phyloP scores from a whole-genome alignment of 768 basidiomycete species.

The Coprinopsis sp. region DNA sequence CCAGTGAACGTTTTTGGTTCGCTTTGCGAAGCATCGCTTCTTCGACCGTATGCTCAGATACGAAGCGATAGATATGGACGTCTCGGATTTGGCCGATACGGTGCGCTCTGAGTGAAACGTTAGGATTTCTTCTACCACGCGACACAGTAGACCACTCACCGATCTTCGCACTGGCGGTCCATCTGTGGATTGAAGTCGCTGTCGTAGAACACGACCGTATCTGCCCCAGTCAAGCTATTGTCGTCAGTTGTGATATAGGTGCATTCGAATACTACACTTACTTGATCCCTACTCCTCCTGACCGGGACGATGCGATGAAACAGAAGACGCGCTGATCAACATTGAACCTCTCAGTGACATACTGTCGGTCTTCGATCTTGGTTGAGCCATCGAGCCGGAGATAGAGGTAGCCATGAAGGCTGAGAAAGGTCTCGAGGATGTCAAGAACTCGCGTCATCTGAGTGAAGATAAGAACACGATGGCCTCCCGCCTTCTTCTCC shows the following conservation, averaged over 20 bases:
- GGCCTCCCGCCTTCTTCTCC: constrained; percentile 81
- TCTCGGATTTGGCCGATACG: constrained; percentile 97
- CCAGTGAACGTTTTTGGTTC: constrained; percentile 93
- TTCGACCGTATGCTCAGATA: constrained; percentile 87
- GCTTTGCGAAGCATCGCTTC: constrained; percentile 95
- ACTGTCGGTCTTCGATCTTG: constrained; percentile 90
- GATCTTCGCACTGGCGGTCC: constrained; percentile 95
- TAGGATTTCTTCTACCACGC: background rate
- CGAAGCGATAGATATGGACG: constrained; percentile 94
- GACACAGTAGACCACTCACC: constrained; percentile 37
- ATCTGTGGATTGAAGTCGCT: constrained; percentile 97
- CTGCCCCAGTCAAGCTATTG: constrained; percentile 73
- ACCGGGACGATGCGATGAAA: constrained; percentile 82
- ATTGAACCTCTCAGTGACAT: constrained; percentile 84
- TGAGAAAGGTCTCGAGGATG: constrained; percentile 90
- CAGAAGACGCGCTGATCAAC: constrained; percentile 74
- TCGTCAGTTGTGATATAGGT: constrained; percentile 16
- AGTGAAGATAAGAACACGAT: constrained; percentile 91
- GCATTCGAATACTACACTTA: constrained; percentile 30
- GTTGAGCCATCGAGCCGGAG: constrained; percentile 93
- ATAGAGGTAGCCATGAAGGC: constrained; percentile 90
- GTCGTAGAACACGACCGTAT: constrained; percentile 97
- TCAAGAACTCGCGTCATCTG: constrained; percentile 96
- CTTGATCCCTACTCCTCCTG: constrained; percentile 94
- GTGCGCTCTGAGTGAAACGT: constrained; percentile 61